These are phyloP conservation scores for Phyllosticta capitalensis DNA, from an alignment of 2,329 filamentous ascomycete genomes.

Conservation along the genomic window DNA sequence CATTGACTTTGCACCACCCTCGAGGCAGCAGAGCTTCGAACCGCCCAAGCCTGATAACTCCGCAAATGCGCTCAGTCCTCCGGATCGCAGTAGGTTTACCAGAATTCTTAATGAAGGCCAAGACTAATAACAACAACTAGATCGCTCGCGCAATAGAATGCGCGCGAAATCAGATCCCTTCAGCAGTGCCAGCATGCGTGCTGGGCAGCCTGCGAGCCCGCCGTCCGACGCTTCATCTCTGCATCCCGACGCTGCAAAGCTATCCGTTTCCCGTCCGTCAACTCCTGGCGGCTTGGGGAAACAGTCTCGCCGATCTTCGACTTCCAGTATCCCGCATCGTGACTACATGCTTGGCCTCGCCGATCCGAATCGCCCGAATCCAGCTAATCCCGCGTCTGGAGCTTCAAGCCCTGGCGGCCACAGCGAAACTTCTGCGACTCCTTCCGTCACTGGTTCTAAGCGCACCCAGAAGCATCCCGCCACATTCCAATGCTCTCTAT, in stretches of 20 bases:
- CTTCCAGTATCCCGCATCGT: slow-evolving; percentile 45
- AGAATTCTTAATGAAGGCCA: slow-evolving; percentile 15
- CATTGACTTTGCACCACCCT: slow-evolving; percentile 78
- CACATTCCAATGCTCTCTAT: slow-evolving; percentile 89
- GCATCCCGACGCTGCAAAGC: slow-evolving; percentile 33
- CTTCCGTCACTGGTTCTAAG: slow-evolving; percentile 44
- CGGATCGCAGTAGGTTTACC: slow-evolving; percentile 48
- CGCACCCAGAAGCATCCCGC: slow-evolving; percentile 96
- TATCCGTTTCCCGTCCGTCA: slow-evolving; percentile 33
- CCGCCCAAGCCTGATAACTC: slow-evolving; percentile 49
- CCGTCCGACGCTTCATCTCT: slow-evolving; percentile 28
- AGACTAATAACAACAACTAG: slow-evolving; percentile 22
- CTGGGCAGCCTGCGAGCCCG: slow-evolving; percentile 30
- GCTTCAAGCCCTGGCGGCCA: neutral
- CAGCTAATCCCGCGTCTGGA: slow-evolving; percentile 23
- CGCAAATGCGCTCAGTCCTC: slow-evolving; percentile 74
- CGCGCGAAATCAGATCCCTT: slow-evolving; percentile 53
- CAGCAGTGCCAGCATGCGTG: slow-evolving; percentile 38
- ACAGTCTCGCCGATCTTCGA: slow-evolving; percentile 40
- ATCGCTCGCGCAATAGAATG: slow-evolving; percentile 46
- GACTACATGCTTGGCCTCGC: slow-evolving; percentile 85
- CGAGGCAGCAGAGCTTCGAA: slow-evolving; percentile 56
- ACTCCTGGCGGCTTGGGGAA: slow-evolving; percentile 35
- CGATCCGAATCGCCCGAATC: slow-evolving; percentile 72
- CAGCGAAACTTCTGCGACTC: slow-evolving; percentile 7